phyloP scores from a whole-genome alignment of 2,329 filamentous ascomycete genomes.

The Dactylellina parvicollis region DNA sequence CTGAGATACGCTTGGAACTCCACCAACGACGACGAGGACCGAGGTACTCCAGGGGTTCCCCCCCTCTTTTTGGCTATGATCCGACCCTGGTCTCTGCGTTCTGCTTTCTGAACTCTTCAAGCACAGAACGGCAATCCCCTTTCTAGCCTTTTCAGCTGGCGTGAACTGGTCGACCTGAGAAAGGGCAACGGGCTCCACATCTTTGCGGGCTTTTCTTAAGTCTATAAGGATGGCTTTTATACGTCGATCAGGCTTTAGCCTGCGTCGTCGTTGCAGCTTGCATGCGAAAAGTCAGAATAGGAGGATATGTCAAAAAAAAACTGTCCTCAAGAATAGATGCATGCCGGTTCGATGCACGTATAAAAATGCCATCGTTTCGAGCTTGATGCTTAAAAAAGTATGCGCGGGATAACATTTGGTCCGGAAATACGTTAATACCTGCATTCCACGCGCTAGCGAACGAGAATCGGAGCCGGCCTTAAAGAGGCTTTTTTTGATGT shows the following conservation, averaged over 20 bases:
- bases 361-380: conserved; percentile 40
- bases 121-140: conserved; percentile 6
- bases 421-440: conserved; percentile 51
- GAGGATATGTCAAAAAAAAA: conserved; percentile 31
- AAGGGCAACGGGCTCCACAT: conserved; percentile 31
- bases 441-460: conserved; percentile 20
- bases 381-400: conserved; percentile 32
- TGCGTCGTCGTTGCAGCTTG: conserved; percentile 21
- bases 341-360: conserved; percentile 24
- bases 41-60: conserved; percentile 46
- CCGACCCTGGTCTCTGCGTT: conserved; percentile 17
- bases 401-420: conserved; percentile 49
- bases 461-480: conserved; percentile 32
- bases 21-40: conserved; percentile 28
- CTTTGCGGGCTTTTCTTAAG: conserved; percentile 49
- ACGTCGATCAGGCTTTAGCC: conserved; percentile 53
- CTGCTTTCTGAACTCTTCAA: conserved; percentile 31
- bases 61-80: conserved; percentile 23
- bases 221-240: conserved; percentile 54
- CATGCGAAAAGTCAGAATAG: conserved; percentile 20
- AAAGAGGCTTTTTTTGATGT: conserved; percentile 21
- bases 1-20: conserved; percentile 44
- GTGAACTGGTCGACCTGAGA: conserved; percentile 1
- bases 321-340: conserved; percentile 1
- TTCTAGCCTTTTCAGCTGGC: conserved; percentile 38